These are phyloP conservation scores for Penicillium bovifimosum DNA, from an alignment of 495 filamentous ascomycete genomes.

Conservation along the genomic window DNA sequence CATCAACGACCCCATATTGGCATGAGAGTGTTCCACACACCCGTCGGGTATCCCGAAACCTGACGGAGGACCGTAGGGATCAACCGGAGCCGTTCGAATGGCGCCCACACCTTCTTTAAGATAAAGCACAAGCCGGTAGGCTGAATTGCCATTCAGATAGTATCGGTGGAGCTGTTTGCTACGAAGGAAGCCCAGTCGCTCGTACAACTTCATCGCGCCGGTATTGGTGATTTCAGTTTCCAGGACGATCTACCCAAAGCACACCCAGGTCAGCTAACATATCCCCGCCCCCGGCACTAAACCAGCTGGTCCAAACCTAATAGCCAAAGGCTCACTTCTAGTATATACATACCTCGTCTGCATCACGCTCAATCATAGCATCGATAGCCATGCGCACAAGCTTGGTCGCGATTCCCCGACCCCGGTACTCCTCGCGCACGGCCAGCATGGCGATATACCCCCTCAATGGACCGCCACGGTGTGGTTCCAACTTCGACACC, in stretches of 20 bases:
- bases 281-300: not conserved
- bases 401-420: constrained; percentile 83
- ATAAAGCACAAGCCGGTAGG: constrained; percentile 80
- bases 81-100: constrained; percentile 35
- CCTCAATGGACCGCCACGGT: constrained; percentile 71
- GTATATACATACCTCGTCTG: constrained; percentile 65
- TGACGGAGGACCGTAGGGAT: constrained; percentile 30
- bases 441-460: constrained; percentile 99
- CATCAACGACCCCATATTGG: constrained; percentile 18
- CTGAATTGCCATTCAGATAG: constrained; percentile 94
- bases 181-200: constrained; percentile 83
- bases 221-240: constrained; percentile 96
- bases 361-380: constrained; percentile 75
- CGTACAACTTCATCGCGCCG: constrained; percentile 89
- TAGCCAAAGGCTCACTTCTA: not conserved
- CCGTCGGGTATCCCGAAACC: not conserved
- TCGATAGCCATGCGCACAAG: constrained; percentile 89
- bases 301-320: not conserved
- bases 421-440: constrained; percentile 69
- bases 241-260: constrained; percentile 64
- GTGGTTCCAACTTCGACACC: constrained; percentile 91
- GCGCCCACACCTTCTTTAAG: constrained; percentile 58
- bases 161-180: constrained; percentile 94
- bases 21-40: not conserved
- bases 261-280: constrained; percentile 9